These are phyloP conservation scores for Nephelium lappaceum DNA, from an alignment of 345 rosid species.

Conservation along the genomic window DNA sequence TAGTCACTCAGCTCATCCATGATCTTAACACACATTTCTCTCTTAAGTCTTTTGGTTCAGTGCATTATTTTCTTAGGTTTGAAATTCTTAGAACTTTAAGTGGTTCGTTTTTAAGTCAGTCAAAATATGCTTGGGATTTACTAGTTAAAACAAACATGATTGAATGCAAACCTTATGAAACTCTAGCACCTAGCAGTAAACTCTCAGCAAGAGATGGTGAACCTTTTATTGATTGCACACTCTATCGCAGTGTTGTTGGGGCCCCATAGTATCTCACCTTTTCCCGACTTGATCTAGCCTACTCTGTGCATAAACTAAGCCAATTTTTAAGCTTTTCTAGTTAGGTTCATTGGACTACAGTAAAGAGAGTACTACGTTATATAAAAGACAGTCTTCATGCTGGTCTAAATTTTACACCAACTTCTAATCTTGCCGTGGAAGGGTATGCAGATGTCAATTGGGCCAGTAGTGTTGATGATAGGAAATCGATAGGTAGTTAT, in stretches of 20 bases:
- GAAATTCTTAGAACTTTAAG: neutral
- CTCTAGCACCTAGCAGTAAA: neutral
- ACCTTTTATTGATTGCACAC: neutral
- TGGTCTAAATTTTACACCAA: neutral
- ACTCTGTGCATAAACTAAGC: neutral
- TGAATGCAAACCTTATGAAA: neutral
- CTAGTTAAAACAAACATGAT: neutral
- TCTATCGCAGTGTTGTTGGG: neutral
- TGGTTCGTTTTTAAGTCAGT: neutral
- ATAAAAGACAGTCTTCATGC: neutral
- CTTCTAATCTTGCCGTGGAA: neutral
- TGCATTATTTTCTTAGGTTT: neutral
- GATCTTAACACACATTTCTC: neutral
- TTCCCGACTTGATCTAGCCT: neutral
- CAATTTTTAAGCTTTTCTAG: neutral
- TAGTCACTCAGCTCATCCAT: neutral
- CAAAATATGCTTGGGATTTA: neutral
- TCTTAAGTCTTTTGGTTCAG: neutral
- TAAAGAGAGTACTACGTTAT: neutral
- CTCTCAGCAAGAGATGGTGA: neutral
- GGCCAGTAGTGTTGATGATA: neutral
- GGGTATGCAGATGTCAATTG: neutral
- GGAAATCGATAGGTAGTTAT: neutral
- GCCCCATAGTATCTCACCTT: neutral
- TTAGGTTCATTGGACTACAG: neutral